Percentiles rank a stretch among this genome's conserved stretches.
Conservation (phyloP, 2,329 filamentous ascomycete genomes). For the Tolypocladium pustulatum region DNA sequence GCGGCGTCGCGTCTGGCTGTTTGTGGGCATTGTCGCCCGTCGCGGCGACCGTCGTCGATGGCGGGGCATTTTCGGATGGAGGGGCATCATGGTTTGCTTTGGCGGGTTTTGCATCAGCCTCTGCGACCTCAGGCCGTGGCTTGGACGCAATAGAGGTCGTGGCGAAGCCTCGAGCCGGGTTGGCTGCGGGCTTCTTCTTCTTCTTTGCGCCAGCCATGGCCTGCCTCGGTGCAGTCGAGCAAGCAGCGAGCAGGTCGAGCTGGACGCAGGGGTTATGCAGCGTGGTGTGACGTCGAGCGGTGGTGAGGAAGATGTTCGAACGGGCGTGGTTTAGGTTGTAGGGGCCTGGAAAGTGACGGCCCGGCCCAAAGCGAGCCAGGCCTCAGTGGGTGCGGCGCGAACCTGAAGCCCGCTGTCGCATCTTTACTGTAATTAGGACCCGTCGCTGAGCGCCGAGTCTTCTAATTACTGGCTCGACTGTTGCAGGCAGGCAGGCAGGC, state of each 20-base stretch:
- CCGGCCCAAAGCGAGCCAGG: neutral
- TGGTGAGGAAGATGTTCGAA: neutral
- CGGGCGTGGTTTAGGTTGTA: neutral
- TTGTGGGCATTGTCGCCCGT: conserved; percentile 1
- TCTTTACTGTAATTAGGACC: no score
- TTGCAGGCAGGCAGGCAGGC: no score
- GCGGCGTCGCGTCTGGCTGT: conserved; percentile 28
- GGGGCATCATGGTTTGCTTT: conserved; percentile 18
- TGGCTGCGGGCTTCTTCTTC: conserved; percentile 82
- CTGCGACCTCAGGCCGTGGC: conserved; percentile 49
- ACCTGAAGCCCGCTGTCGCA: neutral
- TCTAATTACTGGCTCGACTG: neutral
- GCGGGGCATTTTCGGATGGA: conserved; percentile 15
- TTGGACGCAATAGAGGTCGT: conserved; percentile 89
- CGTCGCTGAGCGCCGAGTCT: neutral
- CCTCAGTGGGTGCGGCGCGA: neutral
- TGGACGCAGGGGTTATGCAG: neutral
- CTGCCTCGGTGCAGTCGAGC: neutral
- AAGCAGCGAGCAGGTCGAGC: neutral
- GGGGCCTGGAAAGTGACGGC: neutral
- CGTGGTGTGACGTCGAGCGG: neutral
- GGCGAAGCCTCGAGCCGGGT: conserved; percentile 85
- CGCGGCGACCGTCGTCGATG: conserved; percentile 1
- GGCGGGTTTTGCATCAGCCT: conserved; percentile 21
- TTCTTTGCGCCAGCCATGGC: conserved; percentile 66